Base-by-base conservation (phyloP, 2,329 filamentous ascomycete genomes). In the Geosmithia morbida region DNA sequence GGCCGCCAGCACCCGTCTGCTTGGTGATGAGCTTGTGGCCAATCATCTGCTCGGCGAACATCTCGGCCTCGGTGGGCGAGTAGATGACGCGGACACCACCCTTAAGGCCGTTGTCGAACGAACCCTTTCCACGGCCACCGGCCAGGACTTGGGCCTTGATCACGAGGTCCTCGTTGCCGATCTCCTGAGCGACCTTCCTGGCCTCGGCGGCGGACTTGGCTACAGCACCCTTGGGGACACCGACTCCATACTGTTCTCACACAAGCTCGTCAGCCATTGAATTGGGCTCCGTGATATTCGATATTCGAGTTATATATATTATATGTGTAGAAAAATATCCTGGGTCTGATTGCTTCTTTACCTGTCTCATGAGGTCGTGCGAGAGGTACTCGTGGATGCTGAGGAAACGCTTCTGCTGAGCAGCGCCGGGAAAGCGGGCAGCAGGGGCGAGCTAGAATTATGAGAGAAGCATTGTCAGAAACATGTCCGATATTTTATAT, bases 131-230 rank as follows among this genome's bases (percentile, higher is more conserved):
- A 74, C 92, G 85, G 55, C 92, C 92, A 70, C 92, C 92, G 53
- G 92, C 92, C 53, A 98, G 85, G 51, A 98, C 92, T 75, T 98
- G 92, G 52, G 92, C 92, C 80, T 98, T 98, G 79, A 98, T 97
- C 58, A 98, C 92, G 81, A 96, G 90, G 67, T 98, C 92, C 64
- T 94, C 90, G 59, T 77, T 84, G 74, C 87, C 85, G 62, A 98
- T 92, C 55, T 82, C 73, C 72, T 90, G 89, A 50, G 92, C 92
- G 61, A 97, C 79, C 59, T 79, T 74, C 77, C 96, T 90, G 56
- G 92, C 92, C 75, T 97, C 92, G 60, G 83, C 79, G 44, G 85
- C 79, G 52, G 73, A 83, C 66, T 80, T 81, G 57, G 92, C 92
- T 60, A 94, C 88, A 63, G 83, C 74, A 56, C 92, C 92, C 66